Evolutionary conservation across 2,329 filamentous ascomycete genomes (phyloP).

Genomic region (Orbilia brochopaga): DNA sequence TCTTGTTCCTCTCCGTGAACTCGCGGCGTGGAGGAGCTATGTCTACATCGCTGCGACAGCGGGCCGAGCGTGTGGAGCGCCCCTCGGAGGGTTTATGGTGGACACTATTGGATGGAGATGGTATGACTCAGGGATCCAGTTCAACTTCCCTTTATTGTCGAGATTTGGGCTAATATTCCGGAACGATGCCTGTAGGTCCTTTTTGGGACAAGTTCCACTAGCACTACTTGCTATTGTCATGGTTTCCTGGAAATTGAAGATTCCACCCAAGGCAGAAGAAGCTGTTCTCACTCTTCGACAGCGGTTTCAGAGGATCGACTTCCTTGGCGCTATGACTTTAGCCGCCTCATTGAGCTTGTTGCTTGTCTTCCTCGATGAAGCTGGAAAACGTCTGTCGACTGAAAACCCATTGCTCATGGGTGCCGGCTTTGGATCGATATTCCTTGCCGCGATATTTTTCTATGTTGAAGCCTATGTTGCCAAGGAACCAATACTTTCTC

Average conservation of each 20-base stretch:
- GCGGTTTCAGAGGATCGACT: conserved; percentile 44
- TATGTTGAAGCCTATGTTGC: conserved; percentile 56
- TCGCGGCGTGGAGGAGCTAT: conserved; percentile 65
- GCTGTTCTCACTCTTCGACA: conserved; percentile 13
- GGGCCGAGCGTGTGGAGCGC: conserved; percentile 64
- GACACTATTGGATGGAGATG: conserved; percentile 72
- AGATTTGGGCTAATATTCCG: conserved; percentile 18
- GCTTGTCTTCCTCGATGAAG: conserved; percentile 35
- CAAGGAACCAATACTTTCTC: conserved; percentile 67
- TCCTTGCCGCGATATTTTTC: conserved; percentile 15
- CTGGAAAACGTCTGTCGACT: conserved; percentile 15
- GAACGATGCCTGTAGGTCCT: conserved; percentile 64
- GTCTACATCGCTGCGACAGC: conserved; percentile 64
- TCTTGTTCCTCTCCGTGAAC: conserved; percentile 60
- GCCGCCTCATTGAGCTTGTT: conserved; percentile 30
- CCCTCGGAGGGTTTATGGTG: conserved; percentile 67
- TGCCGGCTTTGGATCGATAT: conserved; percentile 22
- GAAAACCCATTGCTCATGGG: conserved; percentile 12
- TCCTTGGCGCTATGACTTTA: conserved; percentile 32
- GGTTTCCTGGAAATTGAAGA: conserved; percentile 62
- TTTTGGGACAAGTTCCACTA: conserved; percentile 72
- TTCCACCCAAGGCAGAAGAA: conserved; percentile 10
- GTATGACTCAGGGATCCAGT: conserved; percentile 57
- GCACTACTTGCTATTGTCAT: conserved; percentile 70
- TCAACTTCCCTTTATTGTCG: background rate